phyloP scores from a whole-genome alignment of 2,329 filamentous ascomycete genomes.

The Fusarium algeriense region DNA sequence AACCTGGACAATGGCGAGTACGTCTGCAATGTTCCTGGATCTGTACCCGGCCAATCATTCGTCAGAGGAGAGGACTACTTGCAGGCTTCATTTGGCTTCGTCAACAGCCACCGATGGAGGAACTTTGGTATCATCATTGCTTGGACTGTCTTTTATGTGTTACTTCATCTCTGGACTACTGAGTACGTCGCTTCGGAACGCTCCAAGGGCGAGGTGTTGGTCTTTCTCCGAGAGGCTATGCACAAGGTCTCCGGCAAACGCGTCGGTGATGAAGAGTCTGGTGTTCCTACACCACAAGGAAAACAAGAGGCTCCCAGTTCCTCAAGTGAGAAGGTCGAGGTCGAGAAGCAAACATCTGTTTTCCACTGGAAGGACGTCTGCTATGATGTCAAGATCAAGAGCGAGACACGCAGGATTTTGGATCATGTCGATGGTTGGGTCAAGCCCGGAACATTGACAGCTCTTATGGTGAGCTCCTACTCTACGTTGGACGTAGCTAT shows the following conservation, averaged over 20 bases:
- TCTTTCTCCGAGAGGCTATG: slow-evolving; percentile 28
- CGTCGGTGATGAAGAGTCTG: slow-evolving; percentile 2
- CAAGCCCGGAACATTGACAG: slow-evolving; percentile 77
- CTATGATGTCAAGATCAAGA: slow-evolving; percentile 77
- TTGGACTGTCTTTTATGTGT: slow-evolving; percentile 29
- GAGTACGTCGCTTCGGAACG: slow-evolving; percentile 35
- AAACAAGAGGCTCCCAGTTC: background rate
- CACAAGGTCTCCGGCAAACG: background rate
- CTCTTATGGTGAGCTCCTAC: slow-evolving; percentile 68
- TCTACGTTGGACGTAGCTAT: no score
- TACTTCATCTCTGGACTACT: slow-evolving; percentile 18
- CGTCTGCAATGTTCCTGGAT: slow-evolving; percentile 3
- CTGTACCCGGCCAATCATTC: background rate
- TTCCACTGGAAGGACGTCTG: slow-evolving; percentile 79
- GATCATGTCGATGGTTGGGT: slow-evolving; percentile 79
- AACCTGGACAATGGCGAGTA: slow-evolving; percentile 6
- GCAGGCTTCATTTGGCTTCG: slow-evolving; percentile 20
- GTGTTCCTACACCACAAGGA: background rate
- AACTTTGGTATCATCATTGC: slow-evolving; percentile 34
- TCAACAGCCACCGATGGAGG: slow-evolving; percentile 30
- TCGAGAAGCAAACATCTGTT: slow-evolving; percentile 50
- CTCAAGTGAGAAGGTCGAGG: background rate
- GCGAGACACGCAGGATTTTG: slow-evolving; percentile 72
- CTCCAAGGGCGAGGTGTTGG: slow-evolving; percentile 36
- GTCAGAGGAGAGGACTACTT: slow-evolving; percentile 1